Base-by-base conservation (phyloP, 768 basidiomycete species). In the Dioszegia hungarica region DNA sequence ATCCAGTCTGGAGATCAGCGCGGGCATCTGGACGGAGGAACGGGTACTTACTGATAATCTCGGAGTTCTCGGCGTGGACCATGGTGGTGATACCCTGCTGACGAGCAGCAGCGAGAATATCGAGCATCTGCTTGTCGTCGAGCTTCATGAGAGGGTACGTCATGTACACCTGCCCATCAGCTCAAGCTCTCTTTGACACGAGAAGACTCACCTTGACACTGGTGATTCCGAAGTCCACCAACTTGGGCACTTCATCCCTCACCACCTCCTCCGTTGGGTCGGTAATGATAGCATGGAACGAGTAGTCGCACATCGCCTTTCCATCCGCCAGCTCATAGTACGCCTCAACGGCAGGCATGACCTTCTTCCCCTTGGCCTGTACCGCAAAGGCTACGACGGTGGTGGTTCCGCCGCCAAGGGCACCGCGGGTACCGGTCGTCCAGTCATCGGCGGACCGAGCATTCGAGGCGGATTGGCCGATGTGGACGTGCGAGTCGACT, bases 321-420 rank as follows among this genome's bases (percentile, higher is more conserved):
- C 58, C 67, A 10, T 65, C 63, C 15, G 77, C 71, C 0, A 73
- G 65, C 20, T 66, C 57, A 56, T 77, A 71, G 38, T 78, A 78
- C 11, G 67, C 73, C 28, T 75, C 68, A 12, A 78, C 72, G 9
- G 75, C 76, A 20, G 53, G 51, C 64, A 66, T 66, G 40, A 63
- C 64, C 12, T 41, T 46, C 25, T 60, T 56, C 10, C 64, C 64
- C 27, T 50, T 43, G 5, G 60, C 56, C 60, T 78, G 77, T 0
- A 73, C 71, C 4, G 77, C 77, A 44, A 78, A 78, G 5, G 77
- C 75, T 10, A 78, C 54, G 27, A 78, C 66, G n/a, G 74, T 77
- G 2, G 77, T 78, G 0, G 70, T 71, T 5, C 77, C 77, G 17
- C 77, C 77, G 39, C 60, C 56, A 14, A 73, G 56, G 2, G 75